Base-by-base conservation (phyloP, 2,329 filamentous ascomycete genomes). In the Metarhizium album region DNA sequence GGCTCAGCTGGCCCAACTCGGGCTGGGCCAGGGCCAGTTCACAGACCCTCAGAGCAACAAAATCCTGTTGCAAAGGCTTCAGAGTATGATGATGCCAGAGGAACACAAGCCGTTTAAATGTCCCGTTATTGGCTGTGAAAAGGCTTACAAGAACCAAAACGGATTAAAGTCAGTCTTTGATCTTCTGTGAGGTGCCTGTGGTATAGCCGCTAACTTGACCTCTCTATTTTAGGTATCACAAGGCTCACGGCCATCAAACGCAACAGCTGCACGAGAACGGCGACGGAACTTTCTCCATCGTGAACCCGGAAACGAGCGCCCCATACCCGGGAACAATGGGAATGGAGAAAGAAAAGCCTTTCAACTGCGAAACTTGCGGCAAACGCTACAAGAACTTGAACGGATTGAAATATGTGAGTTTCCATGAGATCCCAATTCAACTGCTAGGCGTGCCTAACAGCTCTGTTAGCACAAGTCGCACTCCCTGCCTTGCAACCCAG, bases 311-410 rank as follows among this genome's bases (percentile, higher is more conserved):
- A 63, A 97, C 93, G 0, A 93, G 87, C 27, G 81, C 89, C 1
- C 93, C 93, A 0, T 98, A 97, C 58, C 93, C 93, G 0, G 93
- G 93, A 31, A 97, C 93, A 1, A 75, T 95, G 35, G 93, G 93
- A n/a, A 98, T 98, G 93, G 93, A 98, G 71, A 98, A 97, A 68
- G 91, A 97, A 73, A 98, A 98, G 74, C 93, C 93, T 2, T 97
- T 97, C 67, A 90, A 90, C 64, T 98, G 93, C 68, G 90, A 97
- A 57, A 86, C 90, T 11, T 98, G 93, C 65, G 90, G 91, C 61
- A 98, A 98, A 74, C 86, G 93, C 48, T 98, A 98, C 73, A 98
- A 98, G 82, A 98, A 98, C 64, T 70, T 98, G 54, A 98, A 98
- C 69, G 93, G 93, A 6, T 79, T 98, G 55, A 98, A 98, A 82